Conservation (phyloP, 495 filamentous ascomycete genomes). For the Trichoderma reesei region DNA sequence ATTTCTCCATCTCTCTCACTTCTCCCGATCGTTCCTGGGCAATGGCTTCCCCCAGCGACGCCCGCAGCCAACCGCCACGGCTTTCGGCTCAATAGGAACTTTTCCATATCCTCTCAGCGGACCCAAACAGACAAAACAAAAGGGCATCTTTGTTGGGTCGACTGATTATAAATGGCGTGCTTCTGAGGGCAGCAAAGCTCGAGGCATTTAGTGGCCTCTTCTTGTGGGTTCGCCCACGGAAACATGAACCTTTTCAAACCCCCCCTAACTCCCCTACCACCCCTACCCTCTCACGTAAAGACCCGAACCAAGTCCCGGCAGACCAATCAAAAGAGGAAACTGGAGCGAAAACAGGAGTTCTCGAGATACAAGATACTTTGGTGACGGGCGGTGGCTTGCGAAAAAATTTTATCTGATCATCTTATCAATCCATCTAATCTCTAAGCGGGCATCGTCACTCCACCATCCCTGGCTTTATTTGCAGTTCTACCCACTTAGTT, state of each 20-base stretch:
- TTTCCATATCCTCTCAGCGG: not conserved
- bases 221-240: not conserved
- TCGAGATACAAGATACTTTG: not conserved
- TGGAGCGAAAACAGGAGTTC: not conserved
- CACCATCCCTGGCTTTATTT: not conserved
- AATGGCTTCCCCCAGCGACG: not conserved
- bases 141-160: not conserved
- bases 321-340: not conserved
- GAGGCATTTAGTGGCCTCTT: not conserved
- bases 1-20: not conserved
- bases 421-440: constrained; percentile 9
- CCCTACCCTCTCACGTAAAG: not conserved
- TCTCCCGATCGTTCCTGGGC: not conserved
- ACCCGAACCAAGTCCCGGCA: not conserved
- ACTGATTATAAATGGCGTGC: constrained; percentile 5
- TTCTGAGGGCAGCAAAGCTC: not conserved
- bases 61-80: not conserved
- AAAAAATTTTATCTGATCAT: constrained; percentile 8
- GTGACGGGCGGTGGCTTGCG: not conserved
- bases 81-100: constrained; percentile 1
- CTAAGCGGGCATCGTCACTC: constrained; percentile 1
- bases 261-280: not conserved
- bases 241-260: not conserved
- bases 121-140: not conserved
- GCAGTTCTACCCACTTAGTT: constrained; percentile 4